phyloP scores from a whole-genome alignment of 78 protist species.

The Diacronema lutheri region DNA sequence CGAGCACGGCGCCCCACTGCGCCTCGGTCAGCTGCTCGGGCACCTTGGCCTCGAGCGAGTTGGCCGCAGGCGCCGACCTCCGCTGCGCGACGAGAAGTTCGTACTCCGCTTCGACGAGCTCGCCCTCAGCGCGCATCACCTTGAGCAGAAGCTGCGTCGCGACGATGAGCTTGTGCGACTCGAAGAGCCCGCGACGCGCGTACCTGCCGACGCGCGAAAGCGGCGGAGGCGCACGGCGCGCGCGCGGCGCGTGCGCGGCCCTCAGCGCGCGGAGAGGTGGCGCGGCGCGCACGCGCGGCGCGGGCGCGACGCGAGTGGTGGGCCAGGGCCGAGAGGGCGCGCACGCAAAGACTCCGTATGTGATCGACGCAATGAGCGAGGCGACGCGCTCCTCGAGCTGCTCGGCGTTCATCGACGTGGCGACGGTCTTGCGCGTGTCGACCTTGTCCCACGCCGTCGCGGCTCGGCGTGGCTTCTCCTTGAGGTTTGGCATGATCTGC shows the following conservation, averaged over 20 bases:
- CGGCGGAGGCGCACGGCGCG: too few relatives aligned
- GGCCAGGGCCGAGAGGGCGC: too few relatives aligned
- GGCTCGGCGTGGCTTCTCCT: too few relatives aligned
- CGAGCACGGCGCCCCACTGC: slow-evolving; percentile 46
- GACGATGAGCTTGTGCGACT: slow-evolving; percentile 12
- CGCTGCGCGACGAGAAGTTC: slow-evolving; percentile 40
- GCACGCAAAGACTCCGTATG: background rate
- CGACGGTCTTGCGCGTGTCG: too few relatives aligned
- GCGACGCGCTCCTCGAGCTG: too few relatives aligned
- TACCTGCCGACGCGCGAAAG: background rate
- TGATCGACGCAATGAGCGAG: too few relatives aligned
- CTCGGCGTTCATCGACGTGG: too few relatives aligned
- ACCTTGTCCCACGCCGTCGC: too few relatives aligned
- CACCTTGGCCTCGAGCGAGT: background rate
- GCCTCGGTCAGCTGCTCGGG: slow-evolving; percentile 43
- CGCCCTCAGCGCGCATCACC: background rate
- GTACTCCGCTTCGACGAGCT: slow-evolving; percentile 15
- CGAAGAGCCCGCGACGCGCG: slow-evolving; percentile 4
- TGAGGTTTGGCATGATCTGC: background rate
- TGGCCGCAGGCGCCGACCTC: background rate
- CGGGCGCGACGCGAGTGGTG: too few relatives aligned
- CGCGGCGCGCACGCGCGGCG: too few relatives aligned
- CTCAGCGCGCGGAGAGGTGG: too few relatives aligned
- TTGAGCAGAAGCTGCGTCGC: background rate
- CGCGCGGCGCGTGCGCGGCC: too few relatives aligned